Evolutionary conservation across 306 rosid species (phyloP).

Genomic region (Glycine tomentella): DNA sequence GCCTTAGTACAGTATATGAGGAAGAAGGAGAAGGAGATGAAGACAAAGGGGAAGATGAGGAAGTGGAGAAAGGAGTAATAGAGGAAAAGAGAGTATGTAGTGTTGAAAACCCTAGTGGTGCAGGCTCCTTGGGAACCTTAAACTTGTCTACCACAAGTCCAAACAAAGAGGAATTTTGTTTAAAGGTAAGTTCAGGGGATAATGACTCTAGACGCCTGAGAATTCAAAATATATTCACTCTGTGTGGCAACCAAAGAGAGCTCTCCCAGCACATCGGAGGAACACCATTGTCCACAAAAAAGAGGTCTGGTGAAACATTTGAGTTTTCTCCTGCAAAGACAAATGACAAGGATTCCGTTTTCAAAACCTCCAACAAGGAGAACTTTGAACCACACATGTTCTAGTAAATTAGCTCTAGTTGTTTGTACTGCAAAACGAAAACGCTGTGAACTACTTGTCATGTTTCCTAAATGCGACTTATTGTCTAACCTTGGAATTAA

Average conservation of each 20-base stretch:
- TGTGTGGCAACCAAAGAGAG: constrained; percentile 94
- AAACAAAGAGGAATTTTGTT: constrained; percentile 53
- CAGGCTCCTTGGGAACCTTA: neutral
- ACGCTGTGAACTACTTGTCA: constrained; percentile 36
- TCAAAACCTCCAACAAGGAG: constrained; percentile 55
- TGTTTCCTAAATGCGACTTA: constrained; percentile 44
- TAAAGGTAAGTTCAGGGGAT: constrained; percentile 56
- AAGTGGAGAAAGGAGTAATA: constrained; percentile 82
- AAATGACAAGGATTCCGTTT: constrained; percentile 46
- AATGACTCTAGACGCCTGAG: constrained; percentile 61
- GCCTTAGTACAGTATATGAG: constrained; percentile 90
- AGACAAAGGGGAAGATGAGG: constrained; percentile 65
- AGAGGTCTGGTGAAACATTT: constrained; percentile 43
- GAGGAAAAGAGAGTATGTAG: constrained; percentile 85
- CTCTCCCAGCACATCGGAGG: constrained; percentile 64
- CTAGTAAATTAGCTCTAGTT: constrained; percentile 48
- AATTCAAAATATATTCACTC: constrained; percentile 88
- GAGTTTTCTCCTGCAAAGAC: constrained; percentile 44
- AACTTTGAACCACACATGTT: constrained; percentile 52
- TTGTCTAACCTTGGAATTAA: neutral
- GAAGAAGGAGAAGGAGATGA: constrained; percentile 75
- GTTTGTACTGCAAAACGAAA: constrained; percentile 11
- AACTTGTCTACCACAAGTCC: constrained; percentile 48
- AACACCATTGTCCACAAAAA: constrained; percentile 59
- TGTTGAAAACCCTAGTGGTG: constrained; percentile 51